Percentiles rank a stretch among this genome's conserved stretches.
These are phyloP conservation scores for Arabidopsis hybrid DNA, from an alignment of 441 rosid species.

Conservation along the genomic window DNA sequence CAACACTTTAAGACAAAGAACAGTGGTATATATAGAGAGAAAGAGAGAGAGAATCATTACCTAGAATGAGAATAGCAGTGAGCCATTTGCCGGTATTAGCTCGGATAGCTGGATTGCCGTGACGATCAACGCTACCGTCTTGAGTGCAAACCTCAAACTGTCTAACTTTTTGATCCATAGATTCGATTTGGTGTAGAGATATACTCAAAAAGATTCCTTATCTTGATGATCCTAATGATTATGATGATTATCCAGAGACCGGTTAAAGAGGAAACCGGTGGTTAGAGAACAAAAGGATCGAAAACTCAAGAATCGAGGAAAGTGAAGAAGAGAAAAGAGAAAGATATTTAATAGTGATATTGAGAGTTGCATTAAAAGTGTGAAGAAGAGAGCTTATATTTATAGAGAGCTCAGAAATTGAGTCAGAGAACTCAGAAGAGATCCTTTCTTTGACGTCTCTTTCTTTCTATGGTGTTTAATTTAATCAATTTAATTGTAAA, in stretches of 20 bases:
- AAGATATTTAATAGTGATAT: background rate
- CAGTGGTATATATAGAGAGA: background rate
- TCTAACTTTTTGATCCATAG: slow-evolving; percentile 44
- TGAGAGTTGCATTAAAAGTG: slow-evolving; percentile 36
- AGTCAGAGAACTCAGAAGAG: slow-evolving; percentile 26
- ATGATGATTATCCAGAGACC: background rate
- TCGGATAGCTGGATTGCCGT: slow-evolving; percentile 63
- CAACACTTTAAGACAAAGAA: background rate
- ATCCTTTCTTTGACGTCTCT: slow-evolving; percentile 43
- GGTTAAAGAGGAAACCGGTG: slow-evolving; percentile 8
- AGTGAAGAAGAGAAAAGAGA: background rate
- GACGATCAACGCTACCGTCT: slow-evolving; percentile 69
- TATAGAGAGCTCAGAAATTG: slow-evolving; percentile 29
- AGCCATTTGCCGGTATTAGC: slow-evolving; percentile 64
- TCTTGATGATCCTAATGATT: slow-evolving; percentile 33
- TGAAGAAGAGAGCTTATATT: slow-evolving; percentile 41
- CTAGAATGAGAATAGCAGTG: slow-evolving; percentile 60
- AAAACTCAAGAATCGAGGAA: slow-evolving; percentile 24
- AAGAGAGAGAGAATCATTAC: slow-evolving; percentile 44
- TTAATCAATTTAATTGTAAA: background rate
- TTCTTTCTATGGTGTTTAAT: slow-evolving; percentile 27
- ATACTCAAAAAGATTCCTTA: slow-evolving; percentile 28
- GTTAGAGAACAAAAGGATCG: background rate
- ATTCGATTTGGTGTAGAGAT: slow-evolving; percentile 19
- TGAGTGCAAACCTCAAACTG: slow-evolving; percentile 49